A percentile compares a stretch with the other conserved stretches of the same genome.
phyloP scores from a whole-genome alignment of 805 yeast genomes.

The Candida qinlingensis region DNA sequence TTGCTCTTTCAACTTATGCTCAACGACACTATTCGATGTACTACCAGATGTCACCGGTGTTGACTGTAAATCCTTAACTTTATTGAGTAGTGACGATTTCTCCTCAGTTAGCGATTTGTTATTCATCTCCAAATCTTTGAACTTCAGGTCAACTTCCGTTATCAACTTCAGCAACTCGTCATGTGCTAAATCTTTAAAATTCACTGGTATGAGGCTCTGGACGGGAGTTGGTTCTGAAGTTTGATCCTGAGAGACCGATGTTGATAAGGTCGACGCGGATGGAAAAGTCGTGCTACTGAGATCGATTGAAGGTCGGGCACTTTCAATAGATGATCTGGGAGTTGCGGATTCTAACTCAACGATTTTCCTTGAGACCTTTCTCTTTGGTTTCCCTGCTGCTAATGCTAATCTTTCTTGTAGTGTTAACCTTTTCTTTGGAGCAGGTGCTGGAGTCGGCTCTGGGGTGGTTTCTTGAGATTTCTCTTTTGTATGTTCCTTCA shows the following conservation, averaged over 20 bases:
- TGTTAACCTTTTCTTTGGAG: constrained; percentile 56
- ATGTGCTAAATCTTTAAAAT: constrained; percentile 8
- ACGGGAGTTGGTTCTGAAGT: background rate
- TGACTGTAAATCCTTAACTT: constrained; percentile 9
- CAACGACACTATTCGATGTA: constrained; percentile 8
- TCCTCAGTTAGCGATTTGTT: constrained; percentile 16
- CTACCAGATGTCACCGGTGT: background rate
- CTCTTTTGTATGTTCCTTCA: background rate
- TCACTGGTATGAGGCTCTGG: constrained; percentile 7
- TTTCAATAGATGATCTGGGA: constrained; percentile 7
- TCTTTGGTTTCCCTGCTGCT: constrained; percentile 50
- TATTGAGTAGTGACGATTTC: constrained; percentile 20
- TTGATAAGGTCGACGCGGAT: too few relatives aligned
- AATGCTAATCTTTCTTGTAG: constrained; percentile 80
- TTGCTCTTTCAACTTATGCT: constrained; percentile 35
- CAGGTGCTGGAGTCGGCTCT: constrained; percentile 8
- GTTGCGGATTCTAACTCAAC: background rate
- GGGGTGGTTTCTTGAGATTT: constrained; percentile 1
- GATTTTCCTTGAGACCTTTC: constrained; percentile 12
- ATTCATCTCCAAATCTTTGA: constrained; percentile 12
- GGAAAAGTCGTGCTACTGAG: background rate
- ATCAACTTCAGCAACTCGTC: constrained; percentile 17
- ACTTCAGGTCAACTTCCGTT: constrained; percentile 12
- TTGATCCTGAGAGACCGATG: too few relatives aligned
- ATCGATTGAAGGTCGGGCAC: background rate